Base-by-base conservation (phyloP, 2,329 filamentous ascomycete genomes). In the Fusarium nelsonii region DNA sequence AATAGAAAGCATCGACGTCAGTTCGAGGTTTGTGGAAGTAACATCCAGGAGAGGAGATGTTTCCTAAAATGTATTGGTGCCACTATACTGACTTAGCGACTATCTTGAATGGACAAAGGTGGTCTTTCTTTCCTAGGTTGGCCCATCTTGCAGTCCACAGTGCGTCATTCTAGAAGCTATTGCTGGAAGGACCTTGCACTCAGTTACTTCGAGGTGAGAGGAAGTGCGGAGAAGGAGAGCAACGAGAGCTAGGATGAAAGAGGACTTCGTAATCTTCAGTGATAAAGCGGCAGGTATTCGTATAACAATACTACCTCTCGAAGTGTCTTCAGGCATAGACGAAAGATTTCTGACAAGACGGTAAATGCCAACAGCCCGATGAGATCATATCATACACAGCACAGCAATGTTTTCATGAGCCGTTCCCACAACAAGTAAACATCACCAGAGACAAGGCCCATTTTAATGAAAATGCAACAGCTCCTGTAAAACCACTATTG, bases 91-190 rank as follows among this genome's bases (percentile, higher is more conserved):
- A 36, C 6, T 20, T 40, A 15, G 15, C 9, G n/a, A 16, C 41
- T 3, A 14, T 52, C 2, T n/a, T 45, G 15, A 53, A 48, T 11
- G 46, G 49, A 12, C 56, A 59, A 1, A 26, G 41, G 10, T 44
- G 23, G 2, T 44, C 41, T 28, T 44, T 44, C 41, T 26, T 8
- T 44, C 40, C 48, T 7, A 59, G 33, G 10, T 53, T 40, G 2
- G 48, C 56, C 44, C 43, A 53, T 18, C 26, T 44, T 1, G 49
- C 37, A 2, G 26, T 23, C 60, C 60, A 61, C 1, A 48, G 58
- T 3, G 60, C 61, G 14, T 54, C 37, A 15, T 63, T 63, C 8
- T 63, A 56, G 15, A 61, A 52, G 5, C 32, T 48, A 12, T 48
- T 48, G 33, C 48, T 2, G 48, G 48, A 4, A 40, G 56, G 6